Conservation (phyloP, 2,329 filamentous ascomycete species). For the Cadophora malorum region DNA sequence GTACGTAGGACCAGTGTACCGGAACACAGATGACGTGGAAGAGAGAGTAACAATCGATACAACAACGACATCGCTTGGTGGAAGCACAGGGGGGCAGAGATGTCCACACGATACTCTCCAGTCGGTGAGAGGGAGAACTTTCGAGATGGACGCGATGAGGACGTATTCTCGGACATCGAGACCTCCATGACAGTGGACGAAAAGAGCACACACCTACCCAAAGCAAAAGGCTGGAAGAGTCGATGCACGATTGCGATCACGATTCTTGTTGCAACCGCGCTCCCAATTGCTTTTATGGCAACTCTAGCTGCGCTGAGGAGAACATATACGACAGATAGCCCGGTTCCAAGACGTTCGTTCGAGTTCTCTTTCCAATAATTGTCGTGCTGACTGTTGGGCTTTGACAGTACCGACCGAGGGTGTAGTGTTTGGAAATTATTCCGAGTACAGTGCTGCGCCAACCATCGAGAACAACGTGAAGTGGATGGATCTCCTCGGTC, state of each 20-base stretch:
- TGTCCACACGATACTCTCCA: not conserved
- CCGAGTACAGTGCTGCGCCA: constrained; percentile 12
- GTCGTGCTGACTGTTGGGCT: not conserved
- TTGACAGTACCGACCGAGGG: not conserved
- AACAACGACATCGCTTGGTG: not conserved
- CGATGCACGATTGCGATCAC: not conserved
- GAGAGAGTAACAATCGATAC: not conserved
- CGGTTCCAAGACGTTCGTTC: not conserved
- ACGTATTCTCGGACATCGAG: not conserved
- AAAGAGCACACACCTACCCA: not conserved
- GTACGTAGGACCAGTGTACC: not conserved
- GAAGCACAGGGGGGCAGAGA: not conserved
- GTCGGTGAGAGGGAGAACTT: not conserved
- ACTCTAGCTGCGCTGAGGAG: not conserved
- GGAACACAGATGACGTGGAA: not conserved
- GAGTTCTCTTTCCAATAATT: not conserved
- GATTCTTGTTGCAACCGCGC: not conserved
- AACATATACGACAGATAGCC: not conserved
- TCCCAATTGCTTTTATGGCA: not conserved
- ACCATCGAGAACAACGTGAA: constrained; percentile 5
- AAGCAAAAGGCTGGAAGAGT: not conserved
- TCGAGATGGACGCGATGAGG: not conserved
- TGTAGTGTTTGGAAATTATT: not conserved
- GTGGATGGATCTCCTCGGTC: constrained; percentile 10
- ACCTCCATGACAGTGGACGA: not conserved